These are phyloP conservation scores for Exserohilum turcica DNA, from an alignment of 2,329 filamentous ascomycete genomes.

Conservation along the genomic window DNA sequence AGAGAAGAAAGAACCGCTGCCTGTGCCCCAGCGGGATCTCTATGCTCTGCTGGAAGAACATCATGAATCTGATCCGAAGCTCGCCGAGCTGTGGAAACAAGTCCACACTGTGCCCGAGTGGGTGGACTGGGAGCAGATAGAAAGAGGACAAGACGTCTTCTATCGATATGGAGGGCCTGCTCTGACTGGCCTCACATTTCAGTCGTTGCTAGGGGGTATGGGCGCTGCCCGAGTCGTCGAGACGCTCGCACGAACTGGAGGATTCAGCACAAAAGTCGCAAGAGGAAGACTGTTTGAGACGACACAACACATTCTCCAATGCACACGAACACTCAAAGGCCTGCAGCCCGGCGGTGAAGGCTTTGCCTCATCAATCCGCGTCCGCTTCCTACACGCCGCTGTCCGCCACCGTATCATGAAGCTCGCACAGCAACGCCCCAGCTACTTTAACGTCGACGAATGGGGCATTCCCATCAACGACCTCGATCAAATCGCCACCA, in stretches of 20 bases:
- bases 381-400: conserved; percentile 70
- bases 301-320: conserved; percentile 75
- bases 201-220: conserved; percentile 72
- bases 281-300: conserved; percentile 72
- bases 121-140: conserved; percentile 79
- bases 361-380: conserved; percentile 67
- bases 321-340: conserved; percentile 66
- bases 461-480: conserved; percentile 75
- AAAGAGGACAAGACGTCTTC: conserved; percentile 75
- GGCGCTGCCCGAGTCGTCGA: conserved; percentile 75
- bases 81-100: conserved; percentile 67
- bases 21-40: conserved; percentile 59
- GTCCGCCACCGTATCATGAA: conserved; percentile 69
- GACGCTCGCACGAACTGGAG: conserved; percentile 73
- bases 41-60: conserved; percentile 67
- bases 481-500: conserved; percentile 74
- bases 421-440: conserved; percentile 60
- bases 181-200: conserved; percentile 67
- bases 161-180: conserved; percentile 74
- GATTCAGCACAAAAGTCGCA: conserved; percentile 71
- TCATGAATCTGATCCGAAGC: conserved; percentile 60
- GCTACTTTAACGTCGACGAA: conserved; percentile 65
- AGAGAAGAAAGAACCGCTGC: conserved; percentile 42
- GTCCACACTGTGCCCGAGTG: conserved; percentile 71
- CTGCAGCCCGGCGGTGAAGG: conserved; percentile 72